Evolutionary conservation across 177 flowering plant species (phyloP).

Genomic region (Vitis hybrid): DNA sequence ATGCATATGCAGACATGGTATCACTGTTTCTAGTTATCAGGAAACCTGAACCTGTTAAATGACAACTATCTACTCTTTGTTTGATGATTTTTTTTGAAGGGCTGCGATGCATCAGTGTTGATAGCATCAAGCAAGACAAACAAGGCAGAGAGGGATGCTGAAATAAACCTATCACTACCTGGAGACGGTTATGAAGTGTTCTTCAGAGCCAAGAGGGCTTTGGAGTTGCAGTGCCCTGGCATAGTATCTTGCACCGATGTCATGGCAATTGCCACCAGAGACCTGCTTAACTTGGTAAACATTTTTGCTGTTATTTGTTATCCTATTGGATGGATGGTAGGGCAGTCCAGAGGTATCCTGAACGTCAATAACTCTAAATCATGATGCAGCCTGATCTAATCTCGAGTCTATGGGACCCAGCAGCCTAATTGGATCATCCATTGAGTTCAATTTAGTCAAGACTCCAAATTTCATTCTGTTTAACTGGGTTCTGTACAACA

Average conservation of each 20-base stretch:
- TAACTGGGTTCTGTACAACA: too few species aligned
- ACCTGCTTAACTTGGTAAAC: slow-evolving; percentile 23
- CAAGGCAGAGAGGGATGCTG: slow-evolving; percentile 26
- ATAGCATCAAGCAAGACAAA: slow-evolving; percentile 16
- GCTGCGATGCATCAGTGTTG: slow-evolving; percentile 29
- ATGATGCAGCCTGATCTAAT: too few species aligned
- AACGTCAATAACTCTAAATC: too few species aligned
- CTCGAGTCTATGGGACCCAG: too few species aligned
- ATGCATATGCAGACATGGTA: too few species aligned
- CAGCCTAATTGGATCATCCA: too few species aligned
- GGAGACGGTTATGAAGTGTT: slow-evolving; percentile 26
- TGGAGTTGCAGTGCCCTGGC: slow-evolving; percentile 34
- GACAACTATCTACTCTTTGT: too few species aligned
- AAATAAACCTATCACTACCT: slow-evolving; percentile 22
- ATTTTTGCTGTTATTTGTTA: background rate
- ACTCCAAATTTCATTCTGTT: too few species aligned
- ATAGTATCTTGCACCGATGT: slow-evolving; percentile 36
- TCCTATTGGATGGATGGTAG: too few species aligned
- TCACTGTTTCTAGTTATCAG: background rate
- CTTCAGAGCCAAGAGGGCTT: slow-evolving; percentile 28
- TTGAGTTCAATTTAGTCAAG: too few species aligned
- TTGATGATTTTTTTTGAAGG: slow-evolving; percentile 7
- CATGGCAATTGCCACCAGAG: slow-evolving; percentile 28
- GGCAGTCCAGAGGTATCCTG: too few species aligned
- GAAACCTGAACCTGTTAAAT: too few species aligned